A percentile compares a stretch with the other conserved stretches of the same genome.
These are phyloP conservation scores for Heritiera fomes DNA, from an alignment of 345 rosid genomes.

Conservation along the genomic window DNA sequence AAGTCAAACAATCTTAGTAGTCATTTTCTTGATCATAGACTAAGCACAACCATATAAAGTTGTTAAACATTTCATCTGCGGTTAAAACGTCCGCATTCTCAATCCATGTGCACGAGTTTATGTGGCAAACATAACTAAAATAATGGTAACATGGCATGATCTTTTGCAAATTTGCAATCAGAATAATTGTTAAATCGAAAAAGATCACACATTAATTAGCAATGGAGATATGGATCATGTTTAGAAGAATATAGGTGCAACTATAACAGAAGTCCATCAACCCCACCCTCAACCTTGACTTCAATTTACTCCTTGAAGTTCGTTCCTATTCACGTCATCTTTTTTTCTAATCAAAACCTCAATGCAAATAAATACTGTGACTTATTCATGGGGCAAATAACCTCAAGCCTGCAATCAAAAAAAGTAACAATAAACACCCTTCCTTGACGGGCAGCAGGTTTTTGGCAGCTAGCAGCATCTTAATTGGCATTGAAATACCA, in stretches of 20 bases:
- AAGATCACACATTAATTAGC: constrained; percentile 6
- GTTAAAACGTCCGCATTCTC: not conserved
- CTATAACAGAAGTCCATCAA: constrained; percentile 23
- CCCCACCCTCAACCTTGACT: constrained; percentile 11
- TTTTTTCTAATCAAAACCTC: not conserved
- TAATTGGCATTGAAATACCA: not conserved
- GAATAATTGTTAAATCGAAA: not conserved
- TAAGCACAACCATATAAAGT: not conserved
- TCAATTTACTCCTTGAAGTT: constrained; percentile 7
- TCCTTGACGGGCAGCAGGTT: constrained; percentile 29
- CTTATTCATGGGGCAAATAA: constrained; percentile 30
- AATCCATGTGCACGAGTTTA: not conserved
- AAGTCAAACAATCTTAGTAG: not conserved
- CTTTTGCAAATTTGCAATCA: not conserved
- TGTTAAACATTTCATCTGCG: not conserved
- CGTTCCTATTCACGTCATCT: not conserved
- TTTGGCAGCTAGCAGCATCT: constrained; percentile 20
- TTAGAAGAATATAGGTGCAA: constrained; percentile 14
- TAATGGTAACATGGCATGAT: not conserved
- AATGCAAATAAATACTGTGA: not conserved
- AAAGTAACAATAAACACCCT: constrained; percentile 20
- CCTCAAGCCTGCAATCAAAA: constrained; percentile 26
- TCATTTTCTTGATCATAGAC: not conserved
- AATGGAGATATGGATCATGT: constrained; percentile 18
- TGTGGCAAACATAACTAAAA: not conserved